These are phyloP conservation scores for Penicillium oxalicum DNA, from an alignment of 2,329 filamentous ascomycete genomes.

Conservation along the genomic window DNA sequence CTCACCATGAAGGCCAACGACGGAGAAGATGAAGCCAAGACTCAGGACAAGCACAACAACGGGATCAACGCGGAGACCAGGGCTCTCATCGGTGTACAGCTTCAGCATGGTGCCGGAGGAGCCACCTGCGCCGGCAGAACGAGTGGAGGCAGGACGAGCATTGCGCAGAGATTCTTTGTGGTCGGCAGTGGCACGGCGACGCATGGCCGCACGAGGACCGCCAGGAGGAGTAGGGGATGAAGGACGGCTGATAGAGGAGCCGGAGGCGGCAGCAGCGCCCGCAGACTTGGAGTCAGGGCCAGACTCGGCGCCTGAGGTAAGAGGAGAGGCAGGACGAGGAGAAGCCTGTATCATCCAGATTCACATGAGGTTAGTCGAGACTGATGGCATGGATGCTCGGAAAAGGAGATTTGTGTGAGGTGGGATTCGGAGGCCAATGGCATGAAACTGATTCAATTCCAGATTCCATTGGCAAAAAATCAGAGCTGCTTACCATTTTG, in stretches of 20 bases:
- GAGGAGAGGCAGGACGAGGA: conserved; percentile 38
- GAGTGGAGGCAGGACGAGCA: conserved; percentile 83
- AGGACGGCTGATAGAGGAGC: conserved; percentile 67
- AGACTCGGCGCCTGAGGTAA: conserved; percentile 42
- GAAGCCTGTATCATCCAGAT: conserved; percentile 26
- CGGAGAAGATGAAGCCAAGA: conserved; percentile 97
- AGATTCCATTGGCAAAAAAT: no score
- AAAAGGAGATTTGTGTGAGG: conserved; percentile 2
- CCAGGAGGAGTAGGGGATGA: conserved; percentile 86
- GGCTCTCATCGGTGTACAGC: conserved; percentile 97
- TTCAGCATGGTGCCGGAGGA: conserved; percentile 98
- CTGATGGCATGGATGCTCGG: background rate
- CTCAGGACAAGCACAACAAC: conserved; percentile 95
- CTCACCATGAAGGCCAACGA: conserved; percentile 91
- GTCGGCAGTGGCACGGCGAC: conserved; percentile 90
- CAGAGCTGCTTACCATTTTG: conserved; percentile 17
- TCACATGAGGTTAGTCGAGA: conserved; percentile 2
- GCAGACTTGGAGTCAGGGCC: conserved; percentile 40
- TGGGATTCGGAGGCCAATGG: background rate
- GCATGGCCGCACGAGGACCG: conserved; percentile 89
- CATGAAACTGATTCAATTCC: background rate
- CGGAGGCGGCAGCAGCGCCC: conserved; percentile 51
- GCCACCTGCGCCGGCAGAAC: conserved; percentile 87
- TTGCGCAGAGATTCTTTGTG: conserved; percentile 97
- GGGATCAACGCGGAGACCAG: conserved; percentile 93